Conservation (phyloP, 768 basidiomycete species). For the Agaricus sinodeliciosus region DNA sequence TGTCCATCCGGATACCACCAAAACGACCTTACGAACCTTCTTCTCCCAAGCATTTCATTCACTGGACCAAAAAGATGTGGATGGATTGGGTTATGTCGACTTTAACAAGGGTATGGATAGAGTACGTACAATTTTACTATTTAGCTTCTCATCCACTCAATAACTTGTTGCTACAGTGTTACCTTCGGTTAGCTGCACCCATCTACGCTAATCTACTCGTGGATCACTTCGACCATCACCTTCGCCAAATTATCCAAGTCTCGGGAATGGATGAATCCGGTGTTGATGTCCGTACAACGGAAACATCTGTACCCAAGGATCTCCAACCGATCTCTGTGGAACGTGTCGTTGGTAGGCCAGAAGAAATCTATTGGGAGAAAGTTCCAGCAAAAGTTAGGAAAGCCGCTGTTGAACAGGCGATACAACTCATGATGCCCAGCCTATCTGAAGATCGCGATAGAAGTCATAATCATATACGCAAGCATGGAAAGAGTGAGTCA, state of each 20-base stretch:
- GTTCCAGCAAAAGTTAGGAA: slow-evolving; percentile 66
- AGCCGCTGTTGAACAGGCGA: slow-evolving; percentile 50
- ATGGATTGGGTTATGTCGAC: slow-evolving; percentile 71
- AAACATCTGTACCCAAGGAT: not conserved
- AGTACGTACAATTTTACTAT: slow-evolving; percentile 28
- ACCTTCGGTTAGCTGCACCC: slow-evolving; percentile 59
- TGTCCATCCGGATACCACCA: slow-evolving; percentile 71
- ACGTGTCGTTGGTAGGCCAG: slow-evolving; percentile 53
- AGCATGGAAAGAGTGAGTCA: no score
- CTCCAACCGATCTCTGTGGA: slow-evolving; percentile 39
- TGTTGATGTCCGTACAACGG: slow-evolving; percentile 9
- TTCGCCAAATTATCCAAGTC: slow-evolving; percentile 31
- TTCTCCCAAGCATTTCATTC: slow-evolving; percentile 38
- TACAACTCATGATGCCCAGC: slow-evolving; percentile 8
- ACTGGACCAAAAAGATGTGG: slow-evolving; percentile 10
- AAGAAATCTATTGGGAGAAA: slow-evolving; percentile 74
- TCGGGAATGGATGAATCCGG: slow-evolving; percentile 54
- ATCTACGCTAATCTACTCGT: slow-evolving; percentile 38
- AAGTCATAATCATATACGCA: no score
- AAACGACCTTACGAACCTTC: slow-evolving; percentile 64
- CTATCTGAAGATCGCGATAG: no score
- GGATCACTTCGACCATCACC: slow-evolving; percentile 30
- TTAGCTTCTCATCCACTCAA: not conserved
- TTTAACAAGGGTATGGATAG: slow-evolving; percentile 72
- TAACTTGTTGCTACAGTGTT: slow-evolving; percentile 40